These are phyloP conservation scores for Penicillium tannophilum DNA, from an alignment of 495 filamentous ascomycete genomes.

Conservation along the genomic window DNA sequence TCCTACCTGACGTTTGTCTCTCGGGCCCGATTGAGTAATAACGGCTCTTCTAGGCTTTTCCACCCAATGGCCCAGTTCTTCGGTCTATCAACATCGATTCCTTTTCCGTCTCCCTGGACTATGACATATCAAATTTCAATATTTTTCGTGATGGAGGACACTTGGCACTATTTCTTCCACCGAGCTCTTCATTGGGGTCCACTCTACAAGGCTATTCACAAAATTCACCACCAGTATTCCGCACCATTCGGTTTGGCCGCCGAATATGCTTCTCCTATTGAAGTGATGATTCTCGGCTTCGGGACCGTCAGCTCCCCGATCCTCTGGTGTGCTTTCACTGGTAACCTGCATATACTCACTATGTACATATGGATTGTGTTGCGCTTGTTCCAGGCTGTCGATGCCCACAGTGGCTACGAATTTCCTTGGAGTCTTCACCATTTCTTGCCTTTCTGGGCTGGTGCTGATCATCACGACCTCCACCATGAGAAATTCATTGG, in stretches of 20 bases:
- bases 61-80: slow-evolving; percentile 94
- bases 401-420: slow-evolving; percentile 95
- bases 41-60: slow-evolving; percentile 63
- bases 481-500: slow-evolving; percentile 98
- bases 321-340: slow-evolving; percentile 82
- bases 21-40: slow-evolving; percentile 5
- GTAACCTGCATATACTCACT: slow-evolving; percentile 88
- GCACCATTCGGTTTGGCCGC: slow-evolving; percentile 95
- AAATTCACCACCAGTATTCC: slow-evolving; percentile 98
- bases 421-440: slow-evolving; percentile 96
- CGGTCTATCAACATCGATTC: slow-evolving; percentile 84
- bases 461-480: slow-evolving; percentile 92
- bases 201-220: slow-evolving; percentile 93
- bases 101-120: slow-evolving; percentile 80
- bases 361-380: slow-evolving; percentile 97
- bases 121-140: slow-evolving; percentile 91
- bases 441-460: slow-evolving; percentile 97
- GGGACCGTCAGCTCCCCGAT: slow-evolving; percentile 87
- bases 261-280: slow-evolving; percentile 96
- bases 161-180: slow-evolving; percentile 98
- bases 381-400: slow-evolving; percentile 97
- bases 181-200: slow-evolving; percentile 93
- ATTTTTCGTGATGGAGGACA: slow-evolving; percentile 95
- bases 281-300: slow-evolving; percentile 93
- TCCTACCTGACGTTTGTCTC: neutral